A percentile compares a stretch with the other conserved stretches of the same genome.
Conservation (phyloP, 371 early-diverging fungal species). For the Syncephalis fuscata region DNA sequence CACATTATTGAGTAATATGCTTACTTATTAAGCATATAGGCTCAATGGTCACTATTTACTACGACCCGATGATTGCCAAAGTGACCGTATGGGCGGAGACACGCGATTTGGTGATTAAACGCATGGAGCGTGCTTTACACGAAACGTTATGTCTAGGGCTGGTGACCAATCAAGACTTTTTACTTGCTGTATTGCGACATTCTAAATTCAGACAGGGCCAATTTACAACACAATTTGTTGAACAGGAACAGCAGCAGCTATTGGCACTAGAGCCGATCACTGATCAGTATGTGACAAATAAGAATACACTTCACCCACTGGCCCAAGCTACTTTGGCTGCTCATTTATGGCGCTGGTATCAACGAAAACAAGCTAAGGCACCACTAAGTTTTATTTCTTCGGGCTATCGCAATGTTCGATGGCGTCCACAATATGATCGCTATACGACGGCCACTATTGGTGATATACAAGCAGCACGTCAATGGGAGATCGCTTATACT, state of each 20-base stretch:
- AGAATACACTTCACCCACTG: slow-evolving; percentile 10
- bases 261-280: slow-evolving; percentile 4
- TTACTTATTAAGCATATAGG: slow-evolving; percentile 15
- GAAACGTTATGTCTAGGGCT: slow-evolving; percentile 39
- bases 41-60: slow-evolving; percentile 58
- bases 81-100: slow-evolving; percentile 72
- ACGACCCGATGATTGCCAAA: slow-evolving; percentile 76
- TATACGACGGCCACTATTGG: slow-evolving; percentile 16
- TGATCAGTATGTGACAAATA: slow-evolving; percentile 8
- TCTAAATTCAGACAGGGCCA: slow-evolving; percentile 33
- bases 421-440: slow-evolving; percentile 20
- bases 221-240: slow-evolving; percentile 42
- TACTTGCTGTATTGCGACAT: slow-evolving; percentile 30
- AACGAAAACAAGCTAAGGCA: slow-evolving; percentile 23
- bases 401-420: slow-evolving; percentile 37
- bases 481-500: too few species aligned
- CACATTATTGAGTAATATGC: neutral
- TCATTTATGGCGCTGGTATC: slow-evolving; percentile 29
- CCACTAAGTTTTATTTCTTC: slow-evolving; percentile 27
- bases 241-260: slow-evolving; percentile 9
- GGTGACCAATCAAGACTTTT: slow-evolving; percentile 44
- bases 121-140: slow-evolving; percentile 54
- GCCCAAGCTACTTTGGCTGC: slow-evolving; percentile 18
- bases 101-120: slow-evolving; percentile 50
- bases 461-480: slow-evolving; percentile 15